phyloP scores from a whole-genome alignment of 371 early-diverging fungal species.

The Batkoa obscura region DNA sequence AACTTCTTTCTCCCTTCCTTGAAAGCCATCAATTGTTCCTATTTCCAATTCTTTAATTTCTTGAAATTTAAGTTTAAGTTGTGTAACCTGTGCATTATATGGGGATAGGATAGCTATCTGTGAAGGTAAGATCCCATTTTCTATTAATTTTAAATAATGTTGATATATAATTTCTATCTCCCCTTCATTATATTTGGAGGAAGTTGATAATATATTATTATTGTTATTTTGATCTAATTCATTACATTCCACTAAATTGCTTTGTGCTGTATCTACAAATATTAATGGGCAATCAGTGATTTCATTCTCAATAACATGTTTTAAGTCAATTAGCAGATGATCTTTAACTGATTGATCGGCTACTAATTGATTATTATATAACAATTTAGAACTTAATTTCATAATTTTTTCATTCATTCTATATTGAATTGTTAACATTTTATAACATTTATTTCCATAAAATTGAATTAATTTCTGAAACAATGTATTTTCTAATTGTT shows the following conservation, averaged over 20 bases:
- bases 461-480: slow-evolving; percentile 48
- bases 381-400: slow-evolving; percentile 41
- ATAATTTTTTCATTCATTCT: slow-evolving; percentile 75
- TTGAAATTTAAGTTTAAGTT: slow-evolving; percentile 6
- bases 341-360: slow-evolving; percentile 42
- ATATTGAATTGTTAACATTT: slow-evolving; percentile 65
- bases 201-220: neutral
- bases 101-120: slow-evolving; percentile 77
- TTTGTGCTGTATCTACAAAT: slow-evolving; percentile 56
- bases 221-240: slow-evolving; percentile 16
- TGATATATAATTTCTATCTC: slow-evolving; percentile 45
- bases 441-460: slow-evolving; percentile 31
- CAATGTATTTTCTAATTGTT: slow-evolving; percentile 28
- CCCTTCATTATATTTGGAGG: slow-evolving; percentile 35
- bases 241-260: slow-evolving; percentile 32
- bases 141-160: slow-evolving; percentile 37
- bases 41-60: neutral
- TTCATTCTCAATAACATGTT: slow-evolving; percentile 19
- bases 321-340: slow-evolving; percentile 43
- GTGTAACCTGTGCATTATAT: slow-evolving; percentile 56
- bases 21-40: slow-evolving; percentile 85
- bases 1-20: slow-evolving; percentile 90
- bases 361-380: slow-evolving; percentile 39
- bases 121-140: slow-evolving; percentile 31
- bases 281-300: slow-evolving; percentile 39